Evolutionary conservation across 179 eudicot genomes (phyloP).

Genomic region (Sideroxylon spinosum): DNA sequence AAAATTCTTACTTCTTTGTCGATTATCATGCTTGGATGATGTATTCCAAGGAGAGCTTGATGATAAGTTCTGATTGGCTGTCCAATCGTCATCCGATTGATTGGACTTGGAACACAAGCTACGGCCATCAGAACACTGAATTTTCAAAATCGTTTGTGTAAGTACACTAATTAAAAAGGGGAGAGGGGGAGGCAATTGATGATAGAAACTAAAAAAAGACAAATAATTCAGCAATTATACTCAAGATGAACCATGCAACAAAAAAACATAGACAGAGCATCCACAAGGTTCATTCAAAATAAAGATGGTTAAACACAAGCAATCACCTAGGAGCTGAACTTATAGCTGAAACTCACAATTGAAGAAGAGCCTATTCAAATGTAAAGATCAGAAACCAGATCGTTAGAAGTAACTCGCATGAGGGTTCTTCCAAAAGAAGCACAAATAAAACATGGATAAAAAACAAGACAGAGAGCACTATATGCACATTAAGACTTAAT

Average conservation of each 20-base stretch:
- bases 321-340: background rate
- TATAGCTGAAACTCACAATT: background rate
- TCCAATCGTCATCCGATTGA: constrained; percentile 24
- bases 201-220: background rate
- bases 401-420: background rate
- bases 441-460: background rate
- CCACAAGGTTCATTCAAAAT: background rate
- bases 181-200: background rate
- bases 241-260: constrained; percentile 8
- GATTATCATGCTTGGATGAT: constrained; percentile 22
- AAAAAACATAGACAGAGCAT: background rate
- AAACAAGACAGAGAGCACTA: background rate
- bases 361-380: background rate
- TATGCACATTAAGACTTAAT: background rate
- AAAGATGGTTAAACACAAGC: background rate
- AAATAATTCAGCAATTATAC: background rate
- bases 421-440: background rate
- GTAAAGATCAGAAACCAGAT: background rate
- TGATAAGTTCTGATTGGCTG: constrained; percentile 23
- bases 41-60: constrained; percentile 32
- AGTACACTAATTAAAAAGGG: constrained; percentile 11
- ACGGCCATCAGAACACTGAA: constrained; percentile 46
- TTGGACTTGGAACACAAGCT: constrained; percentile 38
- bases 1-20: constrained; percentile 19
- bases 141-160: constrained; percentile 14